A percentile compares a stretch with the other conserved stretches of the same genome.
Evolutionary conservation across 1,139 yeast genomes (phyloP).

Genomic region (Saccharomyces hybrid): DNA sequence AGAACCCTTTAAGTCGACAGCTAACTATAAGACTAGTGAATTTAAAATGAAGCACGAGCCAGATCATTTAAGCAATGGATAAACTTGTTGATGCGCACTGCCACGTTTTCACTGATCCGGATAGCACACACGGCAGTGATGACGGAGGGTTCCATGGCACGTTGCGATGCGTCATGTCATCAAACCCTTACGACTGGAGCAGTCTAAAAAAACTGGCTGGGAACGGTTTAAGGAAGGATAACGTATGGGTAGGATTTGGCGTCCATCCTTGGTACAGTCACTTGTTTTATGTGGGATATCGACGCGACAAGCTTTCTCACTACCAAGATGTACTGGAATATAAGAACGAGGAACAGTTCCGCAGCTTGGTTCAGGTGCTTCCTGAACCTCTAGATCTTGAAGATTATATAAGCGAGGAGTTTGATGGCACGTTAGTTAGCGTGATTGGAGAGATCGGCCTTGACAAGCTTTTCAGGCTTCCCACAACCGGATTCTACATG

Average conservation of each 20-base stretch:
- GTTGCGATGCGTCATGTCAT: slow-evolving; percentile 44
- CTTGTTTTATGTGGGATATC: slow-evolving; percentile 37
- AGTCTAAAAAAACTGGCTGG: slow-evolving; percentile 34
- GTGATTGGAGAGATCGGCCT: slow-evolving; percentile 84
- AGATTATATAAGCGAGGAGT: slow-evolving; percentile 34
- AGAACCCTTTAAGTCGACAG: not conserved
- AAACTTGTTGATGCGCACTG: slow-evolving; percentile 55
- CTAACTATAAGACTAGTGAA: not conserved
- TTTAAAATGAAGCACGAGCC: not conserved
- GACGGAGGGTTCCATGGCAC: slow-evolving; percentile 2
- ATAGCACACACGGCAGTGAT: not conserved
- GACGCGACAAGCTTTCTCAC: slow-evolving; percentile 38
- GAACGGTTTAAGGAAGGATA: slow-evolving; percentile 27
- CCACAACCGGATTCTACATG: slow-evolving; percentile 45
- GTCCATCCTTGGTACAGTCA: slow-evolving; percentile 91
- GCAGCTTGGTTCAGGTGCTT: slow-evolving; percentile 40
- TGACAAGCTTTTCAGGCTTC: slow-evolving; percentile 69
- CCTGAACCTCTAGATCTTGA: slow-evolving; percentile 51
- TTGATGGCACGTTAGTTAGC: slow-evolving; percentile 30
- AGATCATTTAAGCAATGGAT: not conserved
- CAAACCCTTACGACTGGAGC: slow-evolving; percentile 45
- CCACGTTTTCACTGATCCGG: slow-evolving; percentile 39
- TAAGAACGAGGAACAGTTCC: slow-evolving; percentile 27
- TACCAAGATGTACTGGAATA: slow-evolving; percentile 40
- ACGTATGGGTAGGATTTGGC: slow-evolving; percentile 57